phyloP scores from a whole-genome alignment of 768 basidiomycete genomes.

The Cystoderma amianthinum region DNA sequence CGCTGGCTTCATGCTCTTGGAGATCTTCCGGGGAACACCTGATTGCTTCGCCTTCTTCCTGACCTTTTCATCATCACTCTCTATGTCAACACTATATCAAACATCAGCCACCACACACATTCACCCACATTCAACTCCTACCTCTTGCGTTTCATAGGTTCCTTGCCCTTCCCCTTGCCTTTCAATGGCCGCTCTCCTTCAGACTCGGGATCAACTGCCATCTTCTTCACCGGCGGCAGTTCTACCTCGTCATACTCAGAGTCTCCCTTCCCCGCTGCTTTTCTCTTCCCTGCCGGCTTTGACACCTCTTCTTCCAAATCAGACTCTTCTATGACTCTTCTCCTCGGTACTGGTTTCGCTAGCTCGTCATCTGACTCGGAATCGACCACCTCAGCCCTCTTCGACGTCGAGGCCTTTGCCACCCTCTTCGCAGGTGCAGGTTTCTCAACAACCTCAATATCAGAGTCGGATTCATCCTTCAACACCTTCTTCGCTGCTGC shows the following conservation, averaged over 20 bases:
- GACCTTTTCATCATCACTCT: constrained; percentile 31
- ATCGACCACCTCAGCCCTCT: neutral
- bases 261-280: neutral
- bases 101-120: neutral
- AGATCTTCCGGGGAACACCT: constrained; percentile 44
- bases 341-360: neutral
- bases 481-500: constrained; percentile 8
- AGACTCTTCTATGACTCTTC: neutral
- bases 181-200: constrained; percentile 17
- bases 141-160: constrained; percentile 63
- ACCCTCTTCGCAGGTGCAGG: neutral
- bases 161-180: constrained; percentile 17
- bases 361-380: neutral
- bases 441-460: neutral
- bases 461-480: neutral
- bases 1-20: constrained; percentile 54
- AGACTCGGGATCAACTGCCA: constrained; percentile 17
- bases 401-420: neutral
- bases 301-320: neutral
- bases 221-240: neutral
- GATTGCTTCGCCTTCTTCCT: constrained; percentile 47
- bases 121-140: constrained; percentile 12
- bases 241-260: neutral
- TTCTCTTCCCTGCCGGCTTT: neutral
- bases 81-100: constrained; percentile 25